Conservation (phyloP, 441 rosid species). For the Capsella rubella region DNA sequence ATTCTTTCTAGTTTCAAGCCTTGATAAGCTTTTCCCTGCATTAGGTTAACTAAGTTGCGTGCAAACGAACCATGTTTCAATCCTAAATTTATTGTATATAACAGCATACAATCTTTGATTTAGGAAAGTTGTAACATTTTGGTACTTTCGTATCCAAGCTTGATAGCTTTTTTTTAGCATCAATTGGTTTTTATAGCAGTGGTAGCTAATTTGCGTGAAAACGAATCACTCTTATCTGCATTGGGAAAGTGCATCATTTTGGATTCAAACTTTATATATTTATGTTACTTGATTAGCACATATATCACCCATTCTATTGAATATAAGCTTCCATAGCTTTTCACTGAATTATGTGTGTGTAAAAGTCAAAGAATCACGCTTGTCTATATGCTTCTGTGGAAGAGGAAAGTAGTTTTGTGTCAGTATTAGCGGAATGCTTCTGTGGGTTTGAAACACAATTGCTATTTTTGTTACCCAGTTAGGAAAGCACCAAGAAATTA, state of each 20-base stretch:
- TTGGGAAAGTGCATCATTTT: slow-evolving; percentile 24
- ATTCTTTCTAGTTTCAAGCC: slow-evolving; percentile 5
- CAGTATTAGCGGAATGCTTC: not conserved
- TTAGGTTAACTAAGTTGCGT: not conserved
- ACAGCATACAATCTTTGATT: not conserved
- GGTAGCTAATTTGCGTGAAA: not conserved
- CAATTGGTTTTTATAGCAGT: not conserved
- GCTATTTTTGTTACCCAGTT: not conserved
- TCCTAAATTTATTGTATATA: not conserved
- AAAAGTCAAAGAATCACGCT: not conserved
- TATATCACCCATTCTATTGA: slow-evolving; percentile 6
- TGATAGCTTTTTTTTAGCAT: slow-evolving; percentile 27
- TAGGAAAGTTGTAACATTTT: slow-evolving; percentile 1
- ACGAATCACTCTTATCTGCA: not conserved
- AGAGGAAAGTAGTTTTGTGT: not conserved
- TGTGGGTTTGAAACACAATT: slow-evolving; percentile 6
- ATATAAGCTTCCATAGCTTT: slow-evolving; percentile 1
- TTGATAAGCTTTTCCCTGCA: not conserved
- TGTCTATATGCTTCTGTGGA: not conserved
- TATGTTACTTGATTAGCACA: not conserved
- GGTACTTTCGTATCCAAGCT: slow-evolving; percentile 13
- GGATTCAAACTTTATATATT: slow-evolving; percentile 7
- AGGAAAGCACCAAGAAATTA: not conserved
- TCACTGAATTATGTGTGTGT: slow-evolving; percentile 5
- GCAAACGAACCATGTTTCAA: not conserved